Base-by-base conservation (phyloP, 768 basidiomycete species). In the Rhodotorula toruloides region DNA sequence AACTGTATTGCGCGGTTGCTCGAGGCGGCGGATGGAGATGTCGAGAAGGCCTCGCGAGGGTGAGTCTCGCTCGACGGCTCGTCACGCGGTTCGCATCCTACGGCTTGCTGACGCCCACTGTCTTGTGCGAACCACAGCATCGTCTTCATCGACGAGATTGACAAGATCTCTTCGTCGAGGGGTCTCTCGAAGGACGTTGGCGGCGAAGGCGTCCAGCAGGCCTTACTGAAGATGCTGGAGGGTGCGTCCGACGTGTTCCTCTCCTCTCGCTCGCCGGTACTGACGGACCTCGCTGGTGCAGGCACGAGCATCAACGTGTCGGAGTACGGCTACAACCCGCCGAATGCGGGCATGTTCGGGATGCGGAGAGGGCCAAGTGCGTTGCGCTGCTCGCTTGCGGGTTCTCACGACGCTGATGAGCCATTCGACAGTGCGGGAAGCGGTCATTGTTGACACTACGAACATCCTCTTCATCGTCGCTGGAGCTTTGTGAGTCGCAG, bases 381-480 rank as follows among this genome's bases (percentile, higher is more conserved):
- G 64, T 40, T 22, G 4, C 47, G 27, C 47, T 17, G 14, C 31
- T 27, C 46, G 5, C 21, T 44, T 22, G 21, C 31, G 32, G 17
- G 22, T 39, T 36, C 34, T 2, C 17, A 34, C 25, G 19, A 7
- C 34, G 31, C 31, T 16, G 21, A 17, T 11, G 1, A 11, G 7
- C n/a, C 44, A 14, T 21, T 10, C 46, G 9, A 43, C 34, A 68
- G 80, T 83, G 74, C 81, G 85, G 1, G 90, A 91, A 50, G 79
- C 81, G 19, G 88, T 85, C 72, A 84, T 85, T 58, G 86, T 92
- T 43, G 88, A 92, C 77, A 94, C 91, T 0, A 85, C 87, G 13
- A 92, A 97, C 73, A 84, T 97, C 32, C 80, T 98, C n/a, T 98
- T 98, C 78, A 88, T 98, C 66, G 76, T 94, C 17, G 92, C 91